Base-by-base conservation (phyloP, 2,329 filamentous ascomycete genomes). In the Parascedosporium putredinis region DNA sequence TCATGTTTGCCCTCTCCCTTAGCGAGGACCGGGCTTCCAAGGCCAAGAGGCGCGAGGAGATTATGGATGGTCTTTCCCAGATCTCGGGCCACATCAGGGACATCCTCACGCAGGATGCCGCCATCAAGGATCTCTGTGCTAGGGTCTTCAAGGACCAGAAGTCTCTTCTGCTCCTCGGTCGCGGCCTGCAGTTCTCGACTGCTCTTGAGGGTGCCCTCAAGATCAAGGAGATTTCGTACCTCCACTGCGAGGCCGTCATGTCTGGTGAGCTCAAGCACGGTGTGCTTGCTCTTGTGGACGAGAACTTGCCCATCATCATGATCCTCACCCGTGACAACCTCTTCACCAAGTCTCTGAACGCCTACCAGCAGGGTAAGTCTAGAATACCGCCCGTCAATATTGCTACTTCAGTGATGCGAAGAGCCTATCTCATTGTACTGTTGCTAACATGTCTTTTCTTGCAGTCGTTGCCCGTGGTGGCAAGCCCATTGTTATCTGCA, bases 191-290 rank as follows among this genome's bases (percentile, higher is more conserved):
- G 73, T 95, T 90, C 75, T 90, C 91, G 53, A 98, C 93, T 60
- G 93, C 93, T 51, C 82, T 98, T 20, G 93, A 98, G 76, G 93
- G 88, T 71, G 93, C 93, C 46, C 78, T 98, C 59, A 98, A 98
- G 79, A 98, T 98, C 71, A 98, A 98, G 81, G 93, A 98, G 74
- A 98, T 98, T 62, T 97, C 91, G 16, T 98, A 98, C 71, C 86
- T 98, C 53, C 93, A 98, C 72, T 98, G 93, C 70, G 93, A 98
- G 74, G 93, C 93, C 60, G 93, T 98, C 75, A 98, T 98, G 93
- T 97, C 93, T 56, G 93, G 93, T 70, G 93, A 98, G 74, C 80
- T 98, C 61, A 98, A 98, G 81, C 93, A 98, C 70, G 93, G 93
- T 76, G 93, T 98, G 48, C 76, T 98, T 64, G 93, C 93, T 49